These are phyloP conservation scores for Cyclostephanos invisitatus DNA, from an alignment of 108 stramenopile species.

Conservation along the genomic window DNA sequence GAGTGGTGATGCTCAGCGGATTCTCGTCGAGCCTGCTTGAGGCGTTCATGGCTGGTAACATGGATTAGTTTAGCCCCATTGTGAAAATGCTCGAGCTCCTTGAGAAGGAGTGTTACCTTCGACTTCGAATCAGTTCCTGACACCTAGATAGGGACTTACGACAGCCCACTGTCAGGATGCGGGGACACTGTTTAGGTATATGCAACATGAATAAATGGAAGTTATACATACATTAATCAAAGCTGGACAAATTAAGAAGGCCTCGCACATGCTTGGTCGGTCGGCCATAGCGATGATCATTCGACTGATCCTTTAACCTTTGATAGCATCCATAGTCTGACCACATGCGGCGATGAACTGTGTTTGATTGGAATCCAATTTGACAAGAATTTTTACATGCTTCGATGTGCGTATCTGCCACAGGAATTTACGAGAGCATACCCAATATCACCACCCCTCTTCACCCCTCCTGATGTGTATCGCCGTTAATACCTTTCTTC, in stretches of 20 bases:
- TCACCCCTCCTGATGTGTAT: neutral
- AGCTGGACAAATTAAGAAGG: neutral
- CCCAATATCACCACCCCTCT: neutral
- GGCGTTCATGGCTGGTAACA: no score
- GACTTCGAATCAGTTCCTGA: no score
- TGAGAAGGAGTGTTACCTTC: no score
- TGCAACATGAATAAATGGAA: no score
- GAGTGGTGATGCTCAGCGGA: no score
- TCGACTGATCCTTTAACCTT: neutral
- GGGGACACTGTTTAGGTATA: no score
- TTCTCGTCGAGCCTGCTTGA: no score
- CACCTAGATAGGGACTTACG: neutral
- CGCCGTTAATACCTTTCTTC: neutral
- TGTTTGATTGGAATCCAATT: neutral
- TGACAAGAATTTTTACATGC: neutral
- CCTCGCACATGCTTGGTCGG: neutral
- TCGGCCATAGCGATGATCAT: no score
- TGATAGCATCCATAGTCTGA: neutral
- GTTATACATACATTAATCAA: no score
- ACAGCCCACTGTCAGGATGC: neutral
- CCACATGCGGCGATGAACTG: no score
- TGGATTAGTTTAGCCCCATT: no score
- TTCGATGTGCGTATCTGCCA: neutral
- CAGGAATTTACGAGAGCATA: neutral
- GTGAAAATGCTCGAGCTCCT: no score